Evolutionary conservation across 768 basidiomycete species (phyloP).

Genomic region (Clavaria fumosa): DNA sequence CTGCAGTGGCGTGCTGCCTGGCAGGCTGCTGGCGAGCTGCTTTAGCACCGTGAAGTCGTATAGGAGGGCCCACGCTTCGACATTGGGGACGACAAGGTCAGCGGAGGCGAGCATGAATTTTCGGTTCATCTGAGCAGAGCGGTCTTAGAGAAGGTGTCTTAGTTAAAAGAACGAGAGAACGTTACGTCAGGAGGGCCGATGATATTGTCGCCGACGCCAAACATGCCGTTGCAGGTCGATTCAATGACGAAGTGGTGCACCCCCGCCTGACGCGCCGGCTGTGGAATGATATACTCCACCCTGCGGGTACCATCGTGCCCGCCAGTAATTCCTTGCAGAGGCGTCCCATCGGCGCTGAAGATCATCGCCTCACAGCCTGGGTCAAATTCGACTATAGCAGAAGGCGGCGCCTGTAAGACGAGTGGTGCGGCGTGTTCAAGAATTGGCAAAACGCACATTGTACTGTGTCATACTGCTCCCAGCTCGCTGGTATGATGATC

Average conservation of each 20-base stretch:
- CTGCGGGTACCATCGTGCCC: slow-evolving; percentile 75
- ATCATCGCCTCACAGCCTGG: slow-evolving; percentile 94
- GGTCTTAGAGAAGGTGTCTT: not conserved
- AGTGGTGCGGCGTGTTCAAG: not conserved
- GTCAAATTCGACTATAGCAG: slow-evolving; percentile 76
- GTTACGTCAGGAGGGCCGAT: slow-evolving; percentile 76
- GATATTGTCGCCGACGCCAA: slow-evolving; percentile 77
- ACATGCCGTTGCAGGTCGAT: slow-evolving; percentile 90
- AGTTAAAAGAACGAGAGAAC: slow-evolving; percentile 9
- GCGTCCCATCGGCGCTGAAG: slow-evolving; percentile 60
- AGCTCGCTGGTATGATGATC: slow-evolving; percentile 62
- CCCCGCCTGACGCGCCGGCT: slow-evolving; percentile 44
- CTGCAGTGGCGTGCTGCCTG: slow-evolving; percentile 71
- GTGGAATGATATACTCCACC: slow-evolving; percentile 87
- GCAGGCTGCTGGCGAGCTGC: slow-evolving; percentile 57
- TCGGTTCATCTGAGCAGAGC: slow-evolving; percentile 40
- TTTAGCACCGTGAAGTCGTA: slow-evolving; percentile 79
- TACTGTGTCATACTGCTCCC: slow-evolving; percentile 72
- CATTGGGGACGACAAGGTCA: slow-evolving; percentile 89
- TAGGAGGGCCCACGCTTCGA: slow-evolving; percentile 66
- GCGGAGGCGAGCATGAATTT: slow-evolving; percentile 63
- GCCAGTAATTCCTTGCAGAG: slow-evolving; percentile 86
- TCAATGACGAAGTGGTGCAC: slow-evolving; percentile 59
- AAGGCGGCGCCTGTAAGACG: too few species aligned
- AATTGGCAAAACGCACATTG: slow-evolving; percentile 40